Evolutionary conservation across 1,284 basidiomycete genomes (phyloP).

Genomic region (Stygiomarasmius scandens): DNA sequence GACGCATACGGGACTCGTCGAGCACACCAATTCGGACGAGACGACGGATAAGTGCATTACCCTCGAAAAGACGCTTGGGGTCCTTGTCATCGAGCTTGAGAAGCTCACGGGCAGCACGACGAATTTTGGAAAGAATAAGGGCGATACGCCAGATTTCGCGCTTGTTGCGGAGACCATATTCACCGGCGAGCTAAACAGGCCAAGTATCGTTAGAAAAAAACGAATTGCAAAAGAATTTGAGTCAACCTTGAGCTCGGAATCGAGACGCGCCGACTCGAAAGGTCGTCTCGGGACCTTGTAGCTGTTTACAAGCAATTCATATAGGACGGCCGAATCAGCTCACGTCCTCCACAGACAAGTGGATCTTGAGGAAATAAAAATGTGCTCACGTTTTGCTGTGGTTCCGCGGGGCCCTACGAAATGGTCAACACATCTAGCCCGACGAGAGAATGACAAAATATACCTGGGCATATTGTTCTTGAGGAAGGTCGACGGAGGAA

Average conservation of each 20-base stretch:
- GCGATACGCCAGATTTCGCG: slow-evolving; percentile 99
- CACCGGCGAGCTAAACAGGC: slow-evolving; percentile 84
- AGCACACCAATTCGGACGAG: slow-evolving; percentile 99
- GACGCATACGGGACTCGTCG: slow-evolving; percentile 98
- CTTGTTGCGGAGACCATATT: slow-evolving; percentile 99
- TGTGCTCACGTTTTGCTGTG: slow-evolving; percentile 84
- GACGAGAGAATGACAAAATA: slow-evolving; percentile 29
- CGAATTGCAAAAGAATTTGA: not conserved
- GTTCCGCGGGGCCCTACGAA: slow-evolving; percentile 80
- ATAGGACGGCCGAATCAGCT: slow-evolving; percentile 66
- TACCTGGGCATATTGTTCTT: slow-evolving; percentile 84
- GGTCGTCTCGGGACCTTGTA: slow-evolving; percentile 99
- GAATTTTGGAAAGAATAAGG: slow-evolving; percentile 98
- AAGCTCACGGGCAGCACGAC: slow-evolving; percentile 99
- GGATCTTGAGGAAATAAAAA: slow-evolving; percentile 59
- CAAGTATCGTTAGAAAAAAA: slow-evolving; percentile 4
- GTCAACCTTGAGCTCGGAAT: slow-evolving; percentile 94
- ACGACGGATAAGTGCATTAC: slow-evolving; percentile 98
- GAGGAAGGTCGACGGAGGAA: slow-evolving; percentile 45
- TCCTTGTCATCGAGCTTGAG: slow-evolving; percentile 99
- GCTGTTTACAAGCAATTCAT: slow-evolving; percentile 52
- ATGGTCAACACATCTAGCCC: slow-evolving; percentile 37
- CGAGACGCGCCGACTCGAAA: slow-evolving; percentile 97
- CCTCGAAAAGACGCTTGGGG: slow-evolving; percentile 99
- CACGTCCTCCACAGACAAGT: slow-evolving; percentile 57